Percentiles rank a stretch among this genome's conserved stretches.
Evolutionary conservation across 139 green algal genomes (phyloP).

Genomic region (Haematococcus sp.): DNA sequence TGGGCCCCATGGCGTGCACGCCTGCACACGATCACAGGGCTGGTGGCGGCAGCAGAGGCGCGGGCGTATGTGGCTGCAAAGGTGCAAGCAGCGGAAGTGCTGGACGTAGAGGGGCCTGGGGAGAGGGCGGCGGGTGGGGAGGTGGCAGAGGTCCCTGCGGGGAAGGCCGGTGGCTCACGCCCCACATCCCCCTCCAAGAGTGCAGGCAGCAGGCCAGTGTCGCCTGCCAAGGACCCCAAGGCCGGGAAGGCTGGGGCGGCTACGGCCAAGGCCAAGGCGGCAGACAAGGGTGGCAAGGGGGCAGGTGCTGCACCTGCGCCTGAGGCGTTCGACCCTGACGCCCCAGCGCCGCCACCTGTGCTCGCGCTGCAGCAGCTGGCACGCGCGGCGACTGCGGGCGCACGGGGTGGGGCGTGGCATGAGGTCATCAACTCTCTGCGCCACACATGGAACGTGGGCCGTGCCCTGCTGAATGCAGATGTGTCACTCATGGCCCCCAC

Average conservation of each 20-base stretch:
- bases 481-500: slow-evolving; percentile 9
- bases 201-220: too few relatives aligned
- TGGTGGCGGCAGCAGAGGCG: slow-evolving; percentile 15
- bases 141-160: background rate
- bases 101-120: background rate
- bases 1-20: slow-evolving; percentile 48
- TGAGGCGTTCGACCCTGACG: too few relatives aligned
- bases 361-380: slow-evolving; percentile 37
- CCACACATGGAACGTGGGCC: slow-evolving; percentile 42
- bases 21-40: slow-evolving; percentile 34
- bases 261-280: background rate
- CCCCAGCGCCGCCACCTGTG: slow-evolving; percentile 2
- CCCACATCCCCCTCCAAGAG: too few relatives aligned
- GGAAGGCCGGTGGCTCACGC: too few relatives aligned
- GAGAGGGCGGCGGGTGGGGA: background rate
- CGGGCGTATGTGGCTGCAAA: slow-evolving; percentile 4
- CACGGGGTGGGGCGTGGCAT: slow-evolving; percentile 33
- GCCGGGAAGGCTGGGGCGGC: background rate
- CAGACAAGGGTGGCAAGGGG: background rate
- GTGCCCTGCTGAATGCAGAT: slow-evolving; percentile 31
- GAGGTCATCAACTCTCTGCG: slow-evolving; percentile 35
- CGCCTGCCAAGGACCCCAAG: background rate
- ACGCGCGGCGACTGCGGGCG: slow-evolving; percentile 25
- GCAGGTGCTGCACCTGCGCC: background rate
- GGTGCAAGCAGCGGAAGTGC: background rate